phyloP scores from a whole-genome alignment of 2,329 filamentous ascomycete species.

The Pseudopyricularia cyperi region DNA sequence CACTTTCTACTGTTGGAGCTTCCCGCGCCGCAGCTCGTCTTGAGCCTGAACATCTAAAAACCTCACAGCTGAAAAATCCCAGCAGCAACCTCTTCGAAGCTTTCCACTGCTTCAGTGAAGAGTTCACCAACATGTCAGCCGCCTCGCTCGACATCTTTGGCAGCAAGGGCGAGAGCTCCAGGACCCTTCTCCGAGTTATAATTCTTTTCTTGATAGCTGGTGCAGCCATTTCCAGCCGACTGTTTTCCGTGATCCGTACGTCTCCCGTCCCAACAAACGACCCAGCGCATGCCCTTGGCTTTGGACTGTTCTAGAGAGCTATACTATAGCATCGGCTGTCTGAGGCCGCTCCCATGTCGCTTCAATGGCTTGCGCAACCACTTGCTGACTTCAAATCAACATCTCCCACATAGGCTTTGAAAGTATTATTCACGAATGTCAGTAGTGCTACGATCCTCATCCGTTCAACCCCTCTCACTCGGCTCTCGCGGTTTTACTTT shows the following conservation, averaged over 20 bases:
- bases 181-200: slow-evolving; percentile 73
- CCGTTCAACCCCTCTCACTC: slow-evolving; percentile 5
- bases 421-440: slow-evolving; percentile 99
- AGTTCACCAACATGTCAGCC: slow-evolving; percentile 26
- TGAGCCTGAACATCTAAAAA: not conserved
- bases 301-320: not conserved
- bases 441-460: slow-evolving; percentile 25
- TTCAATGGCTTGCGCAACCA: not conserved
- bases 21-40: not conserved
- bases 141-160: slow-evolving; percentile 44
- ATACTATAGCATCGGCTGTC: not conserved
- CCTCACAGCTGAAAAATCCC: not conserved
- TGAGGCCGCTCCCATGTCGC: not conserved
- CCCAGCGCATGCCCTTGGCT: not conserved
- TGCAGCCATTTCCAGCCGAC: slow-evolving; percentile 79
- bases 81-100: not conserved
- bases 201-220: slow-evolving; percentile 87
- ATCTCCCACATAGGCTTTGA: slow-evolving; percentile 58
- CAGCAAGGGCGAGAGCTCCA: slow-evolving; percentile 66
- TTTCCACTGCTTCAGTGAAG: not conserved
- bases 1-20: slow-evolving; percentile 1
- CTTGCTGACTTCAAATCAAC: not conserved
- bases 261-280: slow-evolving; percentile 11
- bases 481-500: not conserved
- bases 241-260: slow-evolving; percentile 97